Percentiles rank a stretch among this genome's conserved stretches.
phyloP scores from a whole-genome alignment of 2,329 filamentous ascomycete genomes.

The Mollisiaceae sp. region DNA sequence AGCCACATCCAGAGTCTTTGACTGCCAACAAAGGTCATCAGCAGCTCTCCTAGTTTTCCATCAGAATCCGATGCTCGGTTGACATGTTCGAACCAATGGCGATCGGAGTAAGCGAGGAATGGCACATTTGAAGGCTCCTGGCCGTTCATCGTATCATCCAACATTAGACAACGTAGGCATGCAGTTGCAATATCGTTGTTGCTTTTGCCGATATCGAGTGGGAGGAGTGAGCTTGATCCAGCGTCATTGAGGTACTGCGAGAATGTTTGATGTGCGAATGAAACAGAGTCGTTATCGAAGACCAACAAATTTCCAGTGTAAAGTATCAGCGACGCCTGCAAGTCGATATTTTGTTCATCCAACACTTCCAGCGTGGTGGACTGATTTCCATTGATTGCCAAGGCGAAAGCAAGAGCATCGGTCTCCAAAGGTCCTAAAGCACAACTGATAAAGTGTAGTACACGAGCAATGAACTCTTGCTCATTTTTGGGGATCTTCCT shows the following conservation, averaged over 20 bases:
- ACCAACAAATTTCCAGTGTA: background rate
- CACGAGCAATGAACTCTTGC: background rate
- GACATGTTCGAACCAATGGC: too few relatives aligned
- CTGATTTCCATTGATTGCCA: background rate
- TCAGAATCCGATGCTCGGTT: too few relatives aligned
- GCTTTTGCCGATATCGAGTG: background rate
- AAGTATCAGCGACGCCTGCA: background rate
- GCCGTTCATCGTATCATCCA: too few relatives aligned
- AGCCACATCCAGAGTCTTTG: too few relatives aligned
- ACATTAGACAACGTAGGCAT: background rate
- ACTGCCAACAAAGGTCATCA: too few relatives aligned
- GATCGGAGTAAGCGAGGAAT: too few relatives aligned
- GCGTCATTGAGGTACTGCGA: background rate
- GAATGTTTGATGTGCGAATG: background rate
- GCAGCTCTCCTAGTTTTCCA: too few relatives aligned
- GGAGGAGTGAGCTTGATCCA: background rate
- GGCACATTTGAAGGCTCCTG: too few relatives aligned
- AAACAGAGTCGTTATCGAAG: background rate
- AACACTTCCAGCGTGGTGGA: background rate
- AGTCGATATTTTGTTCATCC: background rate
- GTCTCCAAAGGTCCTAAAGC: background rate
- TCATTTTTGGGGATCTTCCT: background rate
- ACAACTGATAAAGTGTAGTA: background rate
- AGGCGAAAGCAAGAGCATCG: background rate
- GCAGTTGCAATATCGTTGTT: background rate